Conservation (phyloP, 2,329 filamentous ascomycete genomes). For the Septoria linicola region DNA sequence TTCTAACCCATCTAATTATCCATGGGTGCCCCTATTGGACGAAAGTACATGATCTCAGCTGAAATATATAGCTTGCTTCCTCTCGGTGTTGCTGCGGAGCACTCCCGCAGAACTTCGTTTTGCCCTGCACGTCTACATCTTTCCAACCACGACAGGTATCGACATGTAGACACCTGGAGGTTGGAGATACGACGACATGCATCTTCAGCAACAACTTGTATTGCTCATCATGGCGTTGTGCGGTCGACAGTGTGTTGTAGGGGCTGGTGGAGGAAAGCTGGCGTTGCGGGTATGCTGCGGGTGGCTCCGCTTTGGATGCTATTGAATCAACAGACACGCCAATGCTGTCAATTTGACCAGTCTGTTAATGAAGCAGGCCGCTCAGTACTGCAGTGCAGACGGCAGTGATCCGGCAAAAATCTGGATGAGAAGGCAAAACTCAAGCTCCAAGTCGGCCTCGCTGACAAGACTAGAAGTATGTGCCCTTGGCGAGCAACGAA, state of each 20-base stretch:
- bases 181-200: slow-evolving; percentile 9
- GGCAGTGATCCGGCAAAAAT: too few relatives aligned
- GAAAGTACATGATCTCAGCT: neutral
- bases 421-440: too few relatives aligned
- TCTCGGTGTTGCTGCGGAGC: too few relatives aligned
- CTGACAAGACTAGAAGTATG: too few relatives aligned
- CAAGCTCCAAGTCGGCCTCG: too few relatives aligned
- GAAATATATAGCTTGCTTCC: neutral
- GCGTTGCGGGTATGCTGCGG: neutral
- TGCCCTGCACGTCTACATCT: slow-evolving; percentile 12
- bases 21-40: neutral
- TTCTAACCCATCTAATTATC: too few relatives aligned
- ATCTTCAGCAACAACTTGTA: slow-evolving; percentile 14
- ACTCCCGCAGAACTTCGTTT: neutral
- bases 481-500: too few relatives aligned
- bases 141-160: slow-evolving; percentile 2
- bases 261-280: neutral
- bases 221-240: slow-evolving; percentile 2
- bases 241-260: neutral
- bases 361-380: too few relatives aligned
- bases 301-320: neutral
- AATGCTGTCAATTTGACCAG: too few relatives aligned
- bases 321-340: too few relatives aligned
- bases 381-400: too few relatives aligned
- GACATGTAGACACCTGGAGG: slow-evolving; percentile 3